These are phyloP conservation scores for Hortiboletus flavorubellus DNA, from an alignment of 768 basidiomycete genomes.

Conservation along the genomic window DNA sequence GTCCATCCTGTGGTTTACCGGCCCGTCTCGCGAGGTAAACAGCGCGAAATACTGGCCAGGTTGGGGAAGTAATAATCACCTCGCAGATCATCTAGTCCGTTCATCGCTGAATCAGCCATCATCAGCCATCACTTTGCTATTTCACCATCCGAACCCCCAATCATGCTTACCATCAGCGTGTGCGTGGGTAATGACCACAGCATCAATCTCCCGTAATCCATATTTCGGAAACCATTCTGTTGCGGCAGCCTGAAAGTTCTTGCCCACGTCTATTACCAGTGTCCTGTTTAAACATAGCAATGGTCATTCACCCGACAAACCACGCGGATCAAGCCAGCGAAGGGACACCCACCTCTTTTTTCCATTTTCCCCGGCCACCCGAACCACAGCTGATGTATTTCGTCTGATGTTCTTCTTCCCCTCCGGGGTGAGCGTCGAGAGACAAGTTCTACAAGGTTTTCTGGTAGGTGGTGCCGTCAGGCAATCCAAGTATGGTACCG, in stretches of 20 bases:
- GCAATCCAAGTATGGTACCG: conserved; percentile 68
- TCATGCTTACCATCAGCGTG: conserved; percentile 67
- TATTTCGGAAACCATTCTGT: conserved; percentile 66
- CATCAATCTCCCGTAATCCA: conserved; percentile 67
- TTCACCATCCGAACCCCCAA: neutral
- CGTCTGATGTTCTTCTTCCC: conserved; percentile 83
- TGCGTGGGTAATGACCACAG: conserved; percentile 80
- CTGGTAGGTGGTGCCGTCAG: conserved; percentile 61
- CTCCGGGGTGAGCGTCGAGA: conserved; percentile 61
- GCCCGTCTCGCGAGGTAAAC: conserved; percentile 4
- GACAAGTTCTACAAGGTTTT: conserved; percentile 58
- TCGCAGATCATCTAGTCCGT: conserved; percentile 86
- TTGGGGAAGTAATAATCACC: conserved; percentile 39
- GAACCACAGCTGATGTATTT: conserved; percentile 74
- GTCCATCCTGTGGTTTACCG: conserved; percentile 61
- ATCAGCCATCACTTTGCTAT: conserved; percentile 1
- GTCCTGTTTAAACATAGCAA: conserved; percentile 44
- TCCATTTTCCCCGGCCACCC: conserved; percentile 40
- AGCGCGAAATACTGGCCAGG: neutral
- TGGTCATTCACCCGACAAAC: neutral
- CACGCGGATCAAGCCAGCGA: neutral
- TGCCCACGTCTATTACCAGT: conserved; percentile 81
- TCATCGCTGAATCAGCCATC: conserved; percentile 56
- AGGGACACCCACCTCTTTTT: conserved; percentile 44
- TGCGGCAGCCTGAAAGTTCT: conserved; percentile 67